Evolutionary conservation across 805 yeast species (phyloP).

Genomic region (Limtongia smithiae): DNA sequence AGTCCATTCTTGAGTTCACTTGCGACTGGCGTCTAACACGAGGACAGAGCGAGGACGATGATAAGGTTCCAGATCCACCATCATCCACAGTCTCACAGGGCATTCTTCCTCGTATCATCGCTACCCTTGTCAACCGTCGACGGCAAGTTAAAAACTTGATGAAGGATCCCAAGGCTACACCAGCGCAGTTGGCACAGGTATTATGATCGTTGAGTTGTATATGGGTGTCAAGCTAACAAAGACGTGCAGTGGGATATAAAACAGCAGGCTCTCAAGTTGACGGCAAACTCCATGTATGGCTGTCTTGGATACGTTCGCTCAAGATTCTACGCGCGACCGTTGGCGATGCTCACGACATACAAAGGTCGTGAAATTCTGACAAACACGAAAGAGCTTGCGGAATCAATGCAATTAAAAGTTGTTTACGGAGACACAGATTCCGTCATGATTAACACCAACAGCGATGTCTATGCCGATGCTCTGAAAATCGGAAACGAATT

Average conservation of each 20-base stretch:
- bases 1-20: neutral
- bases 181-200: conserved; percentile 46
- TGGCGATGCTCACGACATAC: conserved; percentile 91
- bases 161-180: conserved; percentile 65
- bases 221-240: neutral
- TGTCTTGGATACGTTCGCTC: conserved; percentile 91
- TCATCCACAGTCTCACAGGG: conserved; percentile 59
- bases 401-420: conserved; percentile 73
- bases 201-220: no score
- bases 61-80: conserved; percentile 69
- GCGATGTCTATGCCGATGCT: conserved; percentile 65
- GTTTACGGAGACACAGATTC: conserved; percentile 99
- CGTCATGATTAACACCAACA: conserved; percentile 94
- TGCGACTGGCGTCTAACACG: neutral
- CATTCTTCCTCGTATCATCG: conserved; percentile 78
- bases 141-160: conserved; percentile 84
- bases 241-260: conserved; percentile 78
- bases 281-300: conserved; percentile 99
- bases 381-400: conserved; percentile 92
- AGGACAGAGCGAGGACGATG: conserved; percentile 42
- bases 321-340: conserved; percentile 90
- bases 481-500: conserved; percentile 78
- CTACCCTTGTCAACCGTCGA: conserved; percentile 83
- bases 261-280: conserved; percentile 91
- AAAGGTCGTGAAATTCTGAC: conserved; percentile 93